Base-by-base conservation (phyloP, 768 basidiomycete species). In the Tricholoma matsutake region DNA sequence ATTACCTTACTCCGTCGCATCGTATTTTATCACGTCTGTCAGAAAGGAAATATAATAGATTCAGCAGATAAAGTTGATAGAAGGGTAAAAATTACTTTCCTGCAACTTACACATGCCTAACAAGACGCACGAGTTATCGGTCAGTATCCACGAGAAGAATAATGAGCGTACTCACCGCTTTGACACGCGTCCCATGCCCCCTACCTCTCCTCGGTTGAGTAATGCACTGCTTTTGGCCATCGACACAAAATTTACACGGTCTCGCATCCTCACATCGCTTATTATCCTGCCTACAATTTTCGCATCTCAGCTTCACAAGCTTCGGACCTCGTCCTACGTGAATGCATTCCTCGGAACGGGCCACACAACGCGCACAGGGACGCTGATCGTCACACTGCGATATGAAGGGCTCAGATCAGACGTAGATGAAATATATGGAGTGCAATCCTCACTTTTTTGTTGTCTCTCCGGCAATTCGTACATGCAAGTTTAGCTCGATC, bases 401-500 rank as follows among this genome's bases (percentile, higher is more conserved):
- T 59, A 28, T 28, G 49, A 28, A 55, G 35, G 11, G 37, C 57
- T 63, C 37, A 54, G 47, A 62, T 32, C 45, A 22, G 60, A 57
- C 2, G 16, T 41, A 54, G 55, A 35, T 59, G 13, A 67, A 51
- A 58, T 13, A 25, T 28, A 16, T 47, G 41, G 22, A 34, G 62
- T 16, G 22, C 14, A 49, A 45, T 31, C 56, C 67, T 5, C 57
- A 80, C 86, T 83, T 87, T 87, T 70, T 87, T 87, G 67, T 87
- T 87, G 65, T 86, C 86, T 62, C 80, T 80, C 29, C 84, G 80
- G 70, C 86, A 87, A 54, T 73, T 81, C 64, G 80, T 78, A 70
- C 86, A 87, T 2, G 86, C 85, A 59, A 83, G 59, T 65, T 86
- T 87, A 39, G 80, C 84, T 37, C 84, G 78, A 61, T 86, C 85